phyloP scores from a whole-genome alignment of 2,329 filamentous ascomycete species.

The Clonostachys rhizophaga region DNA sequence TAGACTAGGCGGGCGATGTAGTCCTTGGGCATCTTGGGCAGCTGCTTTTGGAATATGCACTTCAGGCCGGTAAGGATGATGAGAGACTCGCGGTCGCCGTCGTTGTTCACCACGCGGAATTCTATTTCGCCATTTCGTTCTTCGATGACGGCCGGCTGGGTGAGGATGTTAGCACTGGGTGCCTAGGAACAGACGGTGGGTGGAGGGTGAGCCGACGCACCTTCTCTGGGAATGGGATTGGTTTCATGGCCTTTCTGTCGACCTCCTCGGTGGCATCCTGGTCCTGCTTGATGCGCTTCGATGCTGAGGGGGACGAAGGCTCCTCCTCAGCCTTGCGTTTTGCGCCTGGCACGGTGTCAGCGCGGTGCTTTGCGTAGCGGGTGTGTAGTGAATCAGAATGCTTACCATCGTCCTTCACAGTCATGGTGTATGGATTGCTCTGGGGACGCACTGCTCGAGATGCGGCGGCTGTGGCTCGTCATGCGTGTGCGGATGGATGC shows the following conservation, averaged over 20 bases:
- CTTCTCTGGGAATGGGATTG: constrained; percentile 88
- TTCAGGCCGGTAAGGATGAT: constrained; percentile 95
- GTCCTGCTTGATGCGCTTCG: constrained; percentile 60
- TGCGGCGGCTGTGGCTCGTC: too few relatives aligned
- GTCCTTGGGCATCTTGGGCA: constrained; percentile 99
- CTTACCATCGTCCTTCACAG: too few relatives aligned
- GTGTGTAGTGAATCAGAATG: too few relatives aligned
- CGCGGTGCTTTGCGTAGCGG: too few relatives aligned
- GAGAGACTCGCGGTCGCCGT: constrained; percentile 78
- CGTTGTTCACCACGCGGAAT: constrained; percentile 97
- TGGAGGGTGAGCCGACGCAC: constrained; percentile 30
- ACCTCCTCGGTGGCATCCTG: constrained; percentile 10
- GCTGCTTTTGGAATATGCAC: constrained; percentile 96
- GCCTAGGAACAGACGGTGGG: not conserved
- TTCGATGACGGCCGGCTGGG: constrained; percentile 80
- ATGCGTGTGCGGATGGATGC: too few relatives aligned
- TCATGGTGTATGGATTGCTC: too few relatives aligned
- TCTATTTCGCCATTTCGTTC: constrained; percentile 93
- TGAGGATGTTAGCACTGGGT: not conserved
- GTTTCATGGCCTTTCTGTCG: constrained; percentile 49
- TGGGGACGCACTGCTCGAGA: too few relatives aligned
- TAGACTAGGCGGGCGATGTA: constrained; percentile 98
- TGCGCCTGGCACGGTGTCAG: constrained; percentile 27
- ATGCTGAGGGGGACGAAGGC: constrained; percentile 52
- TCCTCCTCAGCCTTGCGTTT: constrained; percentile 75